Base-by-base conservation (phyloP, 441 rosid genomes). In the Erodium trifolium region DNA sequence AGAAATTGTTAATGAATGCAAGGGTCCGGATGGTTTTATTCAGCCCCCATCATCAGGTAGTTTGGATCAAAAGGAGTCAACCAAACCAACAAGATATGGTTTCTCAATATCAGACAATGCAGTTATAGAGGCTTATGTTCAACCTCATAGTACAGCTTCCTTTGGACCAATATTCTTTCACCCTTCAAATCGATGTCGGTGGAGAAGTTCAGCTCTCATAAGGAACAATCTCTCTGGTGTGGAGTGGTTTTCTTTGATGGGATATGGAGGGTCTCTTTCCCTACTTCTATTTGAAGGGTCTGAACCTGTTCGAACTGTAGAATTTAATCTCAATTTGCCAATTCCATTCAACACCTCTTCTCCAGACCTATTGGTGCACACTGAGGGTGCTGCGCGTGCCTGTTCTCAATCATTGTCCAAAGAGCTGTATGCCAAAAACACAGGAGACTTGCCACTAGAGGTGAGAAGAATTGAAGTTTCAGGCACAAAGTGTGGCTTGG, bases 201-300 rank as follows among this genome's bases (percentile, higher is more conserved):
- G 95, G 95, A 85, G 81, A 77, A 85, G 87, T 79, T 86, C 96
- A 34, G 89, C 83, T 45, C 74, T 89, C 68, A 78, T 80, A 64
- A 84, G 87, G 75, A 84, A 83, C 78, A 89, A 93, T 72, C 88
- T 89, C 35, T 84, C 92, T 65, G 90, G 88, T 70, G 91, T 93
- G 67, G 96, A 89, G 75, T 88, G 94, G 94, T 68, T 88, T 57
- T 78, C 97, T 71, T 76, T 89, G 79, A 75, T 70, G 73, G 96
- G 96, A 76, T 67, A 68, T 63, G 92, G 96, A 64, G 90, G 86
- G 14, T 83, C 82, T 2, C 73, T 73, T 77, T 84, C 90, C 34
- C 76, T 89, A 45, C 80, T 73, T 39, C 70, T 89, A 71, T 63
- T 83, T 18, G 92, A 87, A 67, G 85, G 80, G 69, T 83, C 89